phyloP scores from a whole-genome alignment of 768 basidiomycete genomes.

The Suillus hirtellus region DNA sequence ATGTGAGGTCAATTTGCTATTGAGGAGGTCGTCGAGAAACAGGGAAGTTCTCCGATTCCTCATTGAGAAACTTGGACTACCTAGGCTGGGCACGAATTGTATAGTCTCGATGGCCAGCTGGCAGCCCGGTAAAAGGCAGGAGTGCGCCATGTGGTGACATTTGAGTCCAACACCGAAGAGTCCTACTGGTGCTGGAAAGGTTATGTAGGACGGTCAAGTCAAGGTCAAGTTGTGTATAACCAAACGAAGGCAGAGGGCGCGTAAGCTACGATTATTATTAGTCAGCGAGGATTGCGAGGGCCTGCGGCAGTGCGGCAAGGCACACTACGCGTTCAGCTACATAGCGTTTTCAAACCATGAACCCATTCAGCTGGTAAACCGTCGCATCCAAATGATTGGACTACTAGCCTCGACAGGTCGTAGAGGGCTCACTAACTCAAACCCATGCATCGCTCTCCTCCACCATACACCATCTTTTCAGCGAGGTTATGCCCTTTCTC shows the following conservation, averaged over 20 bases:
- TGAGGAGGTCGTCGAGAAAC: background rate
- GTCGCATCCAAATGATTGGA: background rate
- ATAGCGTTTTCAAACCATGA: background rate
- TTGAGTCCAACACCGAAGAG: background rate
- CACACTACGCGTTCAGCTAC: background rate
- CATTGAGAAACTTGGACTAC: background rate
- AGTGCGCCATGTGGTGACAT: background rate
- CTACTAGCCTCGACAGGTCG: background rate
- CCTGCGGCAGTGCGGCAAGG: background rate
- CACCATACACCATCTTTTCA: background rate
- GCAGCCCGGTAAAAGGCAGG: too few relatives aligned
- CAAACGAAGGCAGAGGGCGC: too few relatives aligned
- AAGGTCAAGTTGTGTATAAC: background rate
- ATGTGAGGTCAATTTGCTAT: background rate
- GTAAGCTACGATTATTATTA: too few relatives aligned
- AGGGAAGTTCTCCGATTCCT: background rate
- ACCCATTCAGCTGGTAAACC: background rate
- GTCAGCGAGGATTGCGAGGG: background rate
- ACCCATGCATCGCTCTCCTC: background rate
- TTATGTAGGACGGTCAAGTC: too few relatives aligned
- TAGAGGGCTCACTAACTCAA: background rate
- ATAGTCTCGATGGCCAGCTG: too few relatives aligned
- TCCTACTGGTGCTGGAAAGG: background rate
- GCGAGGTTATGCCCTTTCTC: slow-evolving; percentile 49
- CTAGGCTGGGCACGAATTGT: background rate